Percentiles rank a stretch among this genome's conserved stretches.
These are phyloP conservation scores for Nicotiana paniculata DNA, from an alignment of 257 asterid species.

Conservation along the genomic window DNA sequence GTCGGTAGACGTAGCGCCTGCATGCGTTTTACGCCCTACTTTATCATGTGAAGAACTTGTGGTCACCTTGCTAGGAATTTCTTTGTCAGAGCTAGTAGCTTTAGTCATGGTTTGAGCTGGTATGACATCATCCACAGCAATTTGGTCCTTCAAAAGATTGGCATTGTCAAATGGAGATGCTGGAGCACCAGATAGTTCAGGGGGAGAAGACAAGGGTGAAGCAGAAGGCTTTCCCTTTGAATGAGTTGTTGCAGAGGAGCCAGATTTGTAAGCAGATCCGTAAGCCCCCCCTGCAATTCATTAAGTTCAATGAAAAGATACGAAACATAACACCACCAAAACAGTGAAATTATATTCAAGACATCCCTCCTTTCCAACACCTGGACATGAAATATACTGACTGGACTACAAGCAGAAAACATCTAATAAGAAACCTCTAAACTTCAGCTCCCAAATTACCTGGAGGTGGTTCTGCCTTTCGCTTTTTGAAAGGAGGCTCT, in stretches of 20 bases:
- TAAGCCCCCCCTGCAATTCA: slow-evolving; percentile 53
- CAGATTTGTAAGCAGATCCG: slow-evolving; percentile 51
- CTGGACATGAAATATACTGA: slow-evolving; percentile 5
- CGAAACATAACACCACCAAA: neutral
- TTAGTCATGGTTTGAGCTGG: slow-evolving; percentile 36
- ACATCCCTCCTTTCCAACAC: slow-evolving; percentile 7
- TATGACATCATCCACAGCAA: slow-evolving; percentile 30
- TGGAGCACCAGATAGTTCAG: slow-evolving; percentile 48
- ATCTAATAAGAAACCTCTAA: slow-evolving; percentile 12
- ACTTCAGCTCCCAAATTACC: slow-evolving; percentile 43
- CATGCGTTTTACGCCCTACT: slow-evolving; percentile 31
- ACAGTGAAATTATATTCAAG: neutral
- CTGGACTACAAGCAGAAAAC: slow-evolving; percentile 2
- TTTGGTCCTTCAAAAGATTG: slow-evolving; percentile 45
- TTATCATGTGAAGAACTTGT: slow-evolving; percentile 38
- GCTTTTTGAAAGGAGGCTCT: slow-evolving; percentile 80
- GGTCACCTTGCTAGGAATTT: slow-evolving; percentile 35
- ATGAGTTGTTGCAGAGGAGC: slow-evolving; percentile 41
- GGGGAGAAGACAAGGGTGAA: slow-evolving; percentile 65
- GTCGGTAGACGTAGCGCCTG: slow-evolving; percentile 47
- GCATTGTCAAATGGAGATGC: slow-evolving; percentile 51
- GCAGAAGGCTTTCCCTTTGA: slow-evolving; percentile 53
- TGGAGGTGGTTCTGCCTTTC: slow-evolving; percentile 56
- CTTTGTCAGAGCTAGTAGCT: slow-evolving; percentile 49
- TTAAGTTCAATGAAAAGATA: neutral